Evolutionary conservation across 805 yeast genomes (phyloP).

Genomic region (Danielia reshetovae): DNA sequence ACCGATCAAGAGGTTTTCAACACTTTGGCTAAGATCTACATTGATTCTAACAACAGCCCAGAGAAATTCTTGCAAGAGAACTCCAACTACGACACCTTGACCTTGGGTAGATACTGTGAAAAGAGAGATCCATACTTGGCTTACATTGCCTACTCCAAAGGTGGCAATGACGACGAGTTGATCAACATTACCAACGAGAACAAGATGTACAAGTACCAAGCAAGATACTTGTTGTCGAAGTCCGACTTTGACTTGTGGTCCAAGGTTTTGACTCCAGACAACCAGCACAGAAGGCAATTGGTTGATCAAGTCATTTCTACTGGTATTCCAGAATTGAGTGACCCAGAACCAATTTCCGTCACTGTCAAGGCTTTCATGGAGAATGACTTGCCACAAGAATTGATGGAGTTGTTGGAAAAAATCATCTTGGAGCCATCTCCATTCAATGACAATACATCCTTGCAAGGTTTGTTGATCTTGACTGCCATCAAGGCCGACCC

Average conservation of each 20-base stretch:
- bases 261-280: constrained; percentile 68
- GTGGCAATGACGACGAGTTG: constrained; percentile 85
- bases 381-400: constrained; percentile 86
- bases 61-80: constrained; percentile 95
- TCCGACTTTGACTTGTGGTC: constrained; percentile 86
- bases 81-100: constrained; percentile 82
- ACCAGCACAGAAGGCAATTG: constrained; percentile 83
- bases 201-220: constrained; percentile 97
- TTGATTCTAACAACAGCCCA: constrained; percentile 95
- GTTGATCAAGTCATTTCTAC: constrained; percentile 93
- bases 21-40: constrained; percentile 95
- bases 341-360: constrained; percentile 89
- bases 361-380: constrained; percentile 96
- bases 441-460: constrained; percentile 89
- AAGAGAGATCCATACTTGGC: constrained; percentile 98
- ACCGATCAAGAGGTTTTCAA: constrained; percentile 90
- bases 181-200: constrained; percentile 92
- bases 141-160: constrained; percentile 95
- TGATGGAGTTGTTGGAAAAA: constrained; percentile 92
- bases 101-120: constrained; percentile 97
- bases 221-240: constrained; percentile 86
- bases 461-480: constrained; percentile 87
- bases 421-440: constrained; percentile 97
- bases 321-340: constrained; percentile 90
- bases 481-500: constrained; percentile 96